phyloP scores from a whole-genome alignment of 768 basidiomycete species.

The Stropharia rugosoannulata region DNA sequence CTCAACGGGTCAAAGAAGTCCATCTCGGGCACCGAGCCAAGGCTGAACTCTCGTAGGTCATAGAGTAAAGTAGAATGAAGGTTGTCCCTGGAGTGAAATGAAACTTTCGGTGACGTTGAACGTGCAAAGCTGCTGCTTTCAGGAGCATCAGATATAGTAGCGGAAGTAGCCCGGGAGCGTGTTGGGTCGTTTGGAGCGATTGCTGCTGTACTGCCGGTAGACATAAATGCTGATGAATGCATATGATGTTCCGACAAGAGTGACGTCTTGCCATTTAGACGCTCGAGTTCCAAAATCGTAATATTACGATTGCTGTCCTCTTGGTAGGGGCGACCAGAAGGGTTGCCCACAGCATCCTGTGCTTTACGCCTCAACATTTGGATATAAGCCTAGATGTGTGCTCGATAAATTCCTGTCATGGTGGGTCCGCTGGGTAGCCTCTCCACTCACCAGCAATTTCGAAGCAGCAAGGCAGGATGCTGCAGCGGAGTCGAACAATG shows the following conservation, averaged over 20 bases:
- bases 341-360: conserved; percentile 35
- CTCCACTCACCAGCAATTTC: conserved; percentile 37
- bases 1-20: conserved; percentile 17
- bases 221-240: background rate
- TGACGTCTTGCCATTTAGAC: conserved; percentile 53
- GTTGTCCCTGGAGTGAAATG: conserved; percentile 8
- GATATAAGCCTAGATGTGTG: conserved; percentile 23
- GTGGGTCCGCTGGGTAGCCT: background rate
- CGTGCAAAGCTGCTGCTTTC: conserved; percentile 5
- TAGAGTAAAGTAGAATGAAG: conserved; percentile 55
- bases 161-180: conserved; percentile 20
- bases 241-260: conserved; percentile 14
- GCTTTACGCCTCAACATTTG: conserved; percentile 42
- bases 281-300: conserved; percentile 49
- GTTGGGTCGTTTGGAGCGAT: background rate
- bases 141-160: conserved; percentile 21
- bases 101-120: background rate
- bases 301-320: conserved; percentile 19
- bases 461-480: conserved; percentile 43
- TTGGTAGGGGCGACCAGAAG: conserved; percentile 13
- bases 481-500: conserved; percentile 48
- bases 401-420: background rate
- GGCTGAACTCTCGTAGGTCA: conserved; percentile 44
- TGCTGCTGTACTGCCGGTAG: background rate
- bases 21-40: conserved; percentile 2